Conservation (phyloP, 2,329 filamentous ascomycete genomes). For the Exserohilum turcica region DNA sequence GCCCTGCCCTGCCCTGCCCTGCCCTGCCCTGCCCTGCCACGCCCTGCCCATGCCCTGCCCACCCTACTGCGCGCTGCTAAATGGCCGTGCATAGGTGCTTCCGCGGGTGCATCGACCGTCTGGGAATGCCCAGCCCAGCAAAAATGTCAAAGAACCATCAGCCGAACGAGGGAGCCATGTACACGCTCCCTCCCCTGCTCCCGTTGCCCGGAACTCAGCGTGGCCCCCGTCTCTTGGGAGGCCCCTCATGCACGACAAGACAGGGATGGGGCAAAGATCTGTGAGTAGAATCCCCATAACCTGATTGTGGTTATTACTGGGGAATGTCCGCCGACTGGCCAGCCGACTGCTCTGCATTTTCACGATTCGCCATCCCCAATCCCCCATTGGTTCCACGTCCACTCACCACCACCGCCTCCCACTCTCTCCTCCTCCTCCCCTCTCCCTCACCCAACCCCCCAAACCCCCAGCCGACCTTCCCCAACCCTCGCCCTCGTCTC, state of each 20-base stretch:
- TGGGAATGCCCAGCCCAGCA: slow-evolving; percentile 35
- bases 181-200: slow-evolving; percentile 41
- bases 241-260: slow-evolving; percentile 45
- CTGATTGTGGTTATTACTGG: slow-evolving; percentile 49
- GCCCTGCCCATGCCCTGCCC: too few species aligned
- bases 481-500: slow-evolving; percentile 5
- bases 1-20: too few species aligned
- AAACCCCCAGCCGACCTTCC: slow-evolving; percentile 11
- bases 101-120: slow-evolving; percentile 44
- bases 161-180: slow-evolving; percentile 49
- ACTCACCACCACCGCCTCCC: slow-evolving; percentile 28
- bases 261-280: slow-evolving; percentile 45
- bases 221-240: slow-evolving; percentile 47
- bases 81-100: slow-evolving; percentile 39
- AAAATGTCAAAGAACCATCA: slow-evolving; percentile 47
- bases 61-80: slow-evolving; percentile 20
- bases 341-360: slow-evolving; percentile 34
- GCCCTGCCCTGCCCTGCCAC: too few species aligned
- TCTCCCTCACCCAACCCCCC: slow-evolving; percentile 21
- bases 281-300: slow-evolving; percentile 39
- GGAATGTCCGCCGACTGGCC: slow-evolving; percentile 45
- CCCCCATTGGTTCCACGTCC: slow-evolving; percentile 33
- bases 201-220: slow-evolving; percentile 45
- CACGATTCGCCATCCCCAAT: slow-evolving; percentile 38
- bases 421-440: slow-evolving; percentile 21